Conservation (phyloP, 2,329 filamentous ascomycete genomes). For the Alternaria longipes region DNA sequence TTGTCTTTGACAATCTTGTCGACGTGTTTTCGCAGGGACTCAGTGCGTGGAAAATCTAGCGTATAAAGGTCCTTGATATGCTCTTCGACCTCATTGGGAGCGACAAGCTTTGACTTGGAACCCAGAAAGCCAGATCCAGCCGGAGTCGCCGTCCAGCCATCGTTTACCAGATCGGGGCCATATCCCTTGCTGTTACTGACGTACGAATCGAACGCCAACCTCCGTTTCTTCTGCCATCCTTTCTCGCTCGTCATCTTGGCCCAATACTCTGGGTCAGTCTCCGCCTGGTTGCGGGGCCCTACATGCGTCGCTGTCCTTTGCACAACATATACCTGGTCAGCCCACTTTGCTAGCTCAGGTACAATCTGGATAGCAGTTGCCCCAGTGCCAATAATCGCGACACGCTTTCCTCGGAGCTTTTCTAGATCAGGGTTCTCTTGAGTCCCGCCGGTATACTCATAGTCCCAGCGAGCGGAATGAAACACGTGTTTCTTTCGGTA, state of each 20-base stretch:
- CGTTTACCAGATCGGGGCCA: slow-evolving; percentile 56
- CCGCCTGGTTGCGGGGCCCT: slow-evolving; percentile 41
- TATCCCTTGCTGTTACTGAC: slow-evolving; percentile 11
- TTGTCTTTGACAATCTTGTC: slow-evolving; percentile 57
- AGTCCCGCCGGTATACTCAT: slow-evolving; percentile 35
- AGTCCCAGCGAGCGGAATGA: slow-evolving; percentile 41
- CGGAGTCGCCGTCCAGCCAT: slow-evolving; percentile 57
- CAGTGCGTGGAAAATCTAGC: too few species aligned
- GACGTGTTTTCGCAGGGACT: too few species aligned
- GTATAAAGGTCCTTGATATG: too few species aligned
- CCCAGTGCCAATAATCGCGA: slow-evolving; percentile 47
- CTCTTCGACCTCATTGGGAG: neutral
- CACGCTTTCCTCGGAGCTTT: slow-evolving; percentile 47
- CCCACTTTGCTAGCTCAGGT: slow-evolving; percentile 55
- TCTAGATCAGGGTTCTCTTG: slow-evolving; percentile 33
- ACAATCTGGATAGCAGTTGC: slow-evolving; percentile 47
- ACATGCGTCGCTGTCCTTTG: slow-evolving; percentile 63
- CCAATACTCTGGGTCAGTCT: slow-evolving; percentile 19
- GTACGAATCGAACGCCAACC: slow-evolving; percentile 47
- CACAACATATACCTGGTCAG: slow-evolving; percentile 63
- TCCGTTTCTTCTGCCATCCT: slow-evolving; percentile 65
- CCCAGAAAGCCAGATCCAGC: slow-evolving; percentile 30
- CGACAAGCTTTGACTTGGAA: slow-evolving; percentile 18
- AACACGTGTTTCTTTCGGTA: slow-evolving; percentile 39
- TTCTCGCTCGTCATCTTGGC: slow-evolving; percentile 14